phyloP scores from a whole-genome alignment of 768 basidiomycete genomes.

The Termitomyces sp. region DNA sequence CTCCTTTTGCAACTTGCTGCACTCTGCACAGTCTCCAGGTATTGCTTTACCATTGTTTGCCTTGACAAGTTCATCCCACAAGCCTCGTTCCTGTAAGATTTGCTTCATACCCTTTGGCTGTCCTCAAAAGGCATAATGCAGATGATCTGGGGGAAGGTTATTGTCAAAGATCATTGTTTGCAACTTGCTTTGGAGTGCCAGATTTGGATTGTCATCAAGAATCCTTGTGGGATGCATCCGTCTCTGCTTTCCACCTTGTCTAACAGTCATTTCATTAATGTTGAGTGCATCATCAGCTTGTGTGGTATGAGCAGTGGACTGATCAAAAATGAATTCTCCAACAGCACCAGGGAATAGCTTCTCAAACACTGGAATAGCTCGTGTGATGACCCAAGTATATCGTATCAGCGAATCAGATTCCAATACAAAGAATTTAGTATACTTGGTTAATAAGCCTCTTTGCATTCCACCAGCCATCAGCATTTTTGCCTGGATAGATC shows the following conservation, averaged over 20 bases:
- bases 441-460: constrained; percentile 16
- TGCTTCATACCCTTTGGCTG: constrained; percentile 8
- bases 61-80: constrained; percentile 2
- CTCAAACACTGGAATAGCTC: neutral
- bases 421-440: neutral
- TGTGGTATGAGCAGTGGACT: constrained; percentile 13
- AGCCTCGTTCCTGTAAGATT: constrained; percentile 4
- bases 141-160: neutral
- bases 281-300: constrained; percentile 14
- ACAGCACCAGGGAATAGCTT: constrained; percentile 4
- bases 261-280: constrained; percentile 17
- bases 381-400: neutral
- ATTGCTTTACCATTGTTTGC: neutral
- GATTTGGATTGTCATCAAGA: constrained; percentile 13
- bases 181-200: constrained; percentile 8
- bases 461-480: constrained; percentile 17
- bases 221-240: constrained; percentile 13
- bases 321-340: constrained; percentile 15
- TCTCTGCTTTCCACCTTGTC: constrained; percentile 13
- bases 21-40: neutral
- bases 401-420: neutral
- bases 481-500: constrained; percentile 17
- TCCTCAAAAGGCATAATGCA: constrained; percentile 5
- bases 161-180: constrained; percentile 11
- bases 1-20: neutral